These are phyloP conservation scores for Dryas alaskensis DNA, from an alignment of 306 rosid genomes.

Conservation along the genomic window DNA sequence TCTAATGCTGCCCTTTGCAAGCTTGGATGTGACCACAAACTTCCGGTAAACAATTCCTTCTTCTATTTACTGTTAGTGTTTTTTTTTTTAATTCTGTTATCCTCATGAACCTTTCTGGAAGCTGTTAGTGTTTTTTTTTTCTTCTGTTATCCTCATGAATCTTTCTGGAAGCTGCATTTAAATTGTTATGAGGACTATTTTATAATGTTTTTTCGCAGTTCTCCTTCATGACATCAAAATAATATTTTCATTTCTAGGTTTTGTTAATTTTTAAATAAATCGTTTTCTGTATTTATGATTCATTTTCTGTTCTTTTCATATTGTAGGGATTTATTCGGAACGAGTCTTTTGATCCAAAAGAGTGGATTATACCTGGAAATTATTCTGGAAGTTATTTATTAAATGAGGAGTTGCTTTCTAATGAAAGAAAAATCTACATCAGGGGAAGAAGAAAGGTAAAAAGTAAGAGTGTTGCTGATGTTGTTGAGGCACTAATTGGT, in stretches of 20 bases:
- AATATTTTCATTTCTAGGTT: not conserved
- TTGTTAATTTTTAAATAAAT: not conserved
- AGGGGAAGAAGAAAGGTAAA: constrained; percentile 44
- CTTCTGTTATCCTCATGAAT: not conserved
- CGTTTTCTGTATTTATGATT: not conserved
- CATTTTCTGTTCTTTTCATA: constrained; percentile 15
- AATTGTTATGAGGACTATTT: not conserved
- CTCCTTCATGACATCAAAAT: not conserved
- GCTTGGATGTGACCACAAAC: constrained; percentile 51
- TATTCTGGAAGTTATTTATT: constrained; percentile 26
- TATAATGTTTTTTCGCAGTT: not conserved
- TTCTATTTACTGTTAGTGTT: not conserved
- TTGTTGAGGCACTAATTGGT: constrained; percentile 91
- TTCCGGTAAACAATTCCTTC: constrained; percentile 57
- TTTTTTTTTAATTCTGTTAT: not conserved
- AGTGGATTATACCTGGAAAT: constrained; percentile 68
- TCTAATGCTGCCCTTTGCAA: constrained; percentile 65
- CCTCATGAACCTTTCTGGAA: not conserved
- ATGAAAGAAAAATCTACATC: constrained; percentile 33
- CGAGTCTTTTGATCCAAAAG: constrained; percentile 58
- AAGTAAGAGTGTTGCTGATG: constrained; percentile 67
- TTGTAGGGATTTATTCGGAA: constrained; percentile 75
- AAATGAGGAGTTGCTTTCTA: constrained; percentile 33
- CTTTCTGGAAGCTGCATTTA: not conserved
- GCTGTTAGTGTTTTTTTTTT: not conserved